Conservation (phyloP, 371 early-diverging fungal species). For the Saksenaea oblongispora region DNA sequence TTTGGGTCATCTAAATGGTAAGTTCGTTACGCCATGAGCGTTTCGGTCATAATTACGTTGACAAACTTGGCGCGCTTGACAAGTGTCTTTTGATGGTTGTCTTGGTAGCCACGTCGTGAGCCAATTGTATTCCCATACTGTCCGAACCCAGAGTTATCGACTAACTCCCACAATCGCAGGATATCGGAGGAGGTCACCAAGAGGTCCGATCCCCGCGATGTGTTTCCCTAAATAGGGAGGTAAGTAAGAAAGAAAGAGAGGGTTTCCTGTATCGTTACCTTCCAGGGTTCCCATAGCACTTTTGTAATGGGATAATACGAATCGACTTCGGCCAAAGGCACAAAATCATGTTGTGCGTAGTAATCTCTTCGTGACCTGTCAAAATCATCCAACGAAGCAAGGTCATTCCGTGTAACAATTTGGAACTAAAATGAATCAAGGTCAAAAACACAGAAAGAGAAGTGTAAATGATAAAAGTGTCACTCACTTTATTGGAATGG, state of each 20-base stretch:
- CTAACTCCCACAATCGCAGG: conserved; percentile 86
- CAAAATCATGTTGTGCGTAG: conserved; percentile 60
- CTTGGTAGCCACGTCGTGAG: conserved; percentile 14
- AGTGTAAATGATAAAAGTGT: no score
- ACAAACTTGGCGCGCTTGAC: conserved; percentile 55
- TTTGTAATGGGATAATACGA: conserved; percentile 92
- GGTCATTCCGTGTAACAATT: conserved; percentile 62
- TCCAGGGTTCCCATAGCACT: conserved; percentile 84
- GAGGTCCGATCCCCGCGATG: conserved; percentile 61
- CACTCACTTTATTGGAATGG: conserved; percentile 75
- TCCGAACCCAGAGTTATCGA: conserved; percentile 46
- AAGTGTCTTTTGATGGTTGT: conserved; percentile 12
- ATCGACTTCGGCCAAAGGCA: conserved; percentile 73
- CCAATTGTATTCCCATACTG: conserved; percentile 45
- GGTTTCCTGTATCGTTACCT: conserved; percentile 38
- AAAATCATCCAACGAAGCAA: conserved; percentile 27
- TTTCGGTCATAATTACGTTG: conserved; percentile 50
- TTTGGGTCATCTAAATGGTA: conserved; percentile 55
- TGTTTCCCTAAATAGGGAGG: background rate
- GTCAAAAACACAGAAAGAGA: background rate
- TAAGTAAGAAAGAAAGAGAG: background rate
- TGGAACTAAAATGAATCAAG: conserved; percentile 46
- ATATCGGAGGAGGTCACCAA: conserved; percentile 90
- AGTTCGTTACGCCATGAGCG: background rate
- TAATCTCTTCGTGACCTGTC: conserved; percentile 18